Conservation (phyloP, 345 rosid species). For the Eucalyptus melliodora region DNA sequence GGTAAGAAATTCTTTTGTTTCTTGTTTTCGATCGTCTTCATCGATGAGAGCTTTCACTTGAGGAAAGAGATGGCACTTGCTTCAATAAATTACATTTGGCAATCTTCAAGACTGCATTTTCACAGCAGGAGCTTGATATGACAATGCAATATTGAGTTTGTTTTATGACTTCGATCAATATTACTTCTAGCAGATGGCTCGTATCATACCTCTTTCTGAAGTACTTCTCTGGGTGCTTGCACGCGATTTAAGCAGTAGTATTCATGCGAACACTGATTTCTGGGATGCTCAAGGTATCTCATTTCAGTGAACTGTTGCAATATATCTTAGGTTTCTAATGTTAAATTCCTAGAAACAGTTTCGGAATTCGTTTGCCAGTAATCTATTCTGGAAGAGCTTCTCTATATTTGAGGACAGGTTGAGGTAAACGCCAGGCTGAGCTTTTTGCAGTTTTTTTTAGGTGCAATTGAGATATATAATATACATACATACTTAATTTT, state of each 20-base stretch:
- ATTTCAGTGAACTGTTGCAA: neutral
- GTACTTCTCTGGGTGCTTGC: neutral
- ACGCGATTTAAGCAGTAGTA: neutral
- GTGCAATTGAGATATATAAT: neutral
- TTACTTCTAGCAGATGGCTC: neutral
- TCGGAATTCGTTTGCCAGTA: neutral
- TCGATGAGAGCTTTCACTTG: neutral
- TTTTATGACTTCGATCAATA: neutral
- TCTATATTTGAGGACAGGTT: neutral
- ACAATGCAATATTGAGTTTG: neutral
- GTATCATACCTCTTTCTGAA: neutral
- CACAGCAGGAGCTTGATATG: neutral
- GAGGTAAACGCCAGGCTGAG: neutral
- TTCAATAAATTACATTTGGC: neutral
- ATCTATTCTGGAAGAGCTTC: neutral
- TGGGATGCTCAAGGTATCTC: neutral
- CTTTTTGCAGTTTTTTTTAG: neutral
- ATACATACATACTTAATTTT: neutral
- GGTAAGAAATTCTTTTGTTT: neutral
- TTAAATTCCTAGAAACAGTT: neutral
- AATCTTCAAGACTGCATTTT: neutral
- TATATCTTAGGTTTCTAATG: neutral
- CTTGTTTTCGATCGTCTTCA: neutral
- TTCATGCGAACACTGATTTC: neutral
- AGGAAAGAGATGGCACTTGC: neutral